Base-by-base conservation (phyloP, 371 early-diverging fungal genomes). In the Entomophthora muscae region DNA sequence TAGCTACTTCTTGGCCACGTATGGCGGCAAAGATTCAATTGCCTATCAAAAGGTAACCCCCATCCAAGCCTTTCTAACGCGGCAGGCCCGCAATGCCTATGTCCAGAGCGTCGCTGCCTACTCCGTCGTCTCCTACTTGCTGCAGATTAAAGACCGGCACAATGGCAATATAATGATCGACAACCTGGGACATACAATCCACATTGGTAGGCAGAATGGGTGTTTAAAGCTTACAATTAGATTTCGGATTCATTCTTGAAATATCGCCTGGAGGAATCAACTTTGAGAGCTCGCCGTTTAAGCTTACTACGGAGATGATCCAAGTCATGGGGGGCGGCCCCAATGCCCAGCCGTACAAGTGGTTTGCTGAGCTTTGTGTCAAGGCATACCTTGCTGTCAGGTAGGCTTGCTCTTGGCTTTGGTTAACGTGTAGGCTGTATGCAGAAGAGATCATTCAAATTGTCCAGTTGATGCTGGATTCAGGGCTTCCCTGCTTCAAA, bases 121-220 rank as follows among this genome's bases (percentile, higher is more conserved):
- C 71, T 96, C 97, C 3, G 82, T 99, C 22, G 85, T 99, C 31
- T 82, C 91, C 27, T 99, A 94, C 75, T 64, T 99, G 63, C 77
- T 99, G 32, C 93, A 94, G 69, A 90, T 99, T 73, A 98, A 98
- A 74, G 99, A 99, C 77, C 83, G 99, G 27, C 99, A 99, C 75
- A 99, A 99, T 72, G 99, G 99, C 58, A 99, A 99, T 74, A 98
- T 99, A 65, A 97, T 99, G 98, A 75, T 99, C 65, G 98, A 99
- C 67, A 89, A 93, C 57, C 79, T 88, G 59, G 99, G 99, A 0
- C 95, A 98, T 71, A 86, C 99, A 30, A 82, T 99, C 67, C 99
- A 99, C 71, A 99, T 99, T 64, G 90, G 86, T 85, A 76, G 63
- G 71, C 60, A 12, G 0, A 1, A 28, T n/a, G 2, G 5, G 1